Base-by-base conservation (phyloP, 2,329 filamentous ascomycete species). In the Paecilomyces variotii region DNA sequence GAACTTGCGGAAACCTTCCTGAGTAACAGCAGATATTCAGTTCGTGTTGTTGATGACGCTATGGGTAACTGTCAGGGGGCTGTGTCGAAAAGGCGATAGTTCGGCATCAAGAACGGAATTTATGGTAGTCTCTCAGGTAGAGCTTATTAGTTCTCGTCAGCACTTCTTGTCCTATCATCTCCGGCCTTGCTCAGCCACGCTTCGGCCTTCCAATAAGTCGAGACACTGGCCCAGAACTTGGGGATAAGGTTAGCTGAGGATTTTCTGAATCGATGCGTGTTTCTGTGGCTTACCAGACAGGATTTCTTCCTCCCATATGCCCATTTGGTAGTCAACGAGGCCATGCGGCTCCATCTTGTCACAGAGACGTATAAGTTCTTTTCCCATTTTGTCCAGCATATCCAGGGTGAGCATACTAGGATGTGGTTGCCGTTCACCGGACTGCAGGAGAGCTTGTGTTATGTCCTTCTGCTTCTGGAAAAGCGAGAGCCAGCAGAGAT, bases 321-420 rank as follows among this genome's bases (percentile, higher is more conserved):
- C 94, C 78, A 96, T 95, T 69, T 97, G 89, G 72, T 97, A 99
- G 76, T 99, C 94, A 10, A 99, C 91, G 54, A 99, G 78, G n/a
- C 94, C 94, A 70, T 95, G 87, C 64, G 88, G 87, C 74, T 97
- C 93, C 62, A 97, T 84, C 55, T 84, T 84, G 71, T 97, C 91
- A 71, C 92, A 96, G 55, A 96, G 80, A 55, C 86, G 83, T 58
- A 96, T 83, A 30, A 99, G 76, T 67, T 96, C 88, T 57, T 88
- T 87, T 11, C 90, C 91, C 83, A 97, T 87, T 64, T 86, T 87
- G 67, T 89, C 85, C 54, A 97, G 80, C 26, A 80, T 82, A 2
- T 88, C 86, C 63, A 83, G 80, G 32, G 83, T 82, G 66, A 97
- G 82, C 11, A 94, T 72, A 56, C 78, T 86, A 39, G 84, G 81